Conservation (phyloP, 2,329 filamentous ascomycete species). For the Pezicula radicicola region DNA sequence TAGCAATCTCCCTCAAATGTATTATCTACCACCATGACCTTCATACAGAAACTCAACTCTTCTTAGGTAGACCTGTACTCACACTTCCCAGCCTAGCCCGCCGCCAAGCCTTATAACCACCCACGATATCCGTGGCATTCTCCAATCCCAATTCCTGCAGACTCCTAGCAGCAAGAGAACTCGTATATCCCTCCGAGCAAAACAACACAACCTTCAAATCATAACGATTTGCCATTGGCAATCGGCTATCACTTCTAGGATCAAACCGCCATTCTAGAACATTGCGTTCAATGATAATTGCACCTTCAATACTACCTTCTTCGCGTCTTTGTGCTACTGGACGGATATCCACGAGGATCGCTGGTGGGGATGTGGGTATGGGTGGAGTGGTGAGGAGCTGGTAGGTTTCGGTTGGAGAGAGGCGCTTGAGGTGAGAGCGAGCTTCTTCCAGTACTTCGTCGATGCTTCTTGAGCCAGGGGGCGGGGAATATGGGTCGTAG, state of each 20-base stretch:
- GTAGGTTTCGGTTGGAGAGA: neutral
- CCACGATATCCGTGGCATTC: neutral
- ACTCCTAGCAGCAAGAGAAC: constrained; percentile 4
- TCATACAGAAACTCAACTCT: no score
- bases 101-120: neutral
- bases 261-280: constrained; percentile 8
- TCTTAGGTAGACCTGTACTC: no score
- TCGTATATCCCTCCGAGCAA: constrained; percentile 7
- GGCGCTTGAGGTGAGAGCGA: neutral
- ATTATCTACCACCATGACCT: no score
- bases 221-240: constrained; percentile 1
- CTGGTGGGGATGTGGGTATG: neutral
- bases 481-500: neutral
- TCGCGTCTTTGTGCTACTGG: neutral
- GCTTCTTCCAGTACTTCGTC: neutral
- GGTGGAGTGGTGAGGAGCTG: neutral
- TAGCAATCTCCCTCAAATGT: no score
- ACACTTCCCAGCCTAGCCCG: neutral
- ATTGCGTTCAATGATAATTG: constrained; percentile 6
- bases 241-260: constrained; percentile 1
- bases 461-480: neutral
- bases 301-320: constrained; percentile 2
- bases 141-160: constrained; percentile 4
- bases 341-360: neutral
- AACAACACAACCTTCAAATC: constrained; percentile 5